These are phyloP conservation scores for Russula griseocarnosa DNA, from an alignment of 768 basidiomycete genomes.

Conservation along the genomic window DNA sequence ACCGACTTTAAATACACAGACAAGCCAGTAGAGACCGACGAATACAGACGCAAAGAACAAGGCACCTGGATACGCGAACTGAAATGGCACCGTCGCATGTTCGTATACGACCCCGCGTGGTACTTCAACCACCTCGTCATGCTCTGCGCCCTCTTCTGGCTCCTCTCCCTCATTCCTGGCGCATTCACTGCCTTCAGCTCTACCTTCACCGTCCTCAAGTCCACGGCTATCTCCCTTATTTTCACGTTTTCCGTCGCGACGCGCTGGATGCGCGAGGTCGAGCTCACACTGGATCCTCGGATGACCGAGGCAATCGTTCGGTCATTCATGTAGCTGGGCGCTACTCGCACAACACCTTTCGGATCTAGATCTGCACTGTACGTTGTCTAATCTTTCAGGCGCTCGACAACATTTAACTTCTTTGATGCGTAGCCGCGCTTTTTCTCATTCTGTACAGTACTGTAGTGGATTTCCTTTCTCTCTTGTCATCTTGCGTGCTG, in stretches of 20 bases:
- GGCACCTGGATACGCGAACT: slow-evolving; percentile 21
- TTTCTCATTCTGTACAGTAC: background rate
- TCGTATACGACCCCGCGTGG: slow-evolving; percentile 18
- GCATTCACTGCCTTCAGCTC: background rate
- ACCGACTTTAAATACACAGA: background rate
- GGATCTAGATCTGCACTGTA: background rate
- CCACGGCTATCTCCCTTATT: background rate
- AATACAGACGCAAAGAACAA: slow-evolving; percentile 17
- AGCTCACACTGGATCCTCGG: background rate
- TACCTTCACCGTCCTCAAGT: background rate
- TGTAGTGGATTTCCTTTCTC: background rate
- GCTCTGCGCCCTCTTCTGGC: slow-evolving; percentile 20
- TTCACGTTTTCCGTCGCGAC: background rate
- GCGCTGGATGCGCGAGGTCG: slow-evolving; percentile 5
- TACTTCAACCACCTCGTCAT: slow-evolving; percentile 19
- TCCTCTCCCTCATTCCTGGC: slow-evolving; percentile 18
- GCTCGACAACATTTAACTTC: background rate
- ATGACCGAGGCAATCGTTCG: background rate
- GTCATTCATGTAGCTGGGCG: background rate
- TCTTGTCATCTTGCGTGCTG: background rate
- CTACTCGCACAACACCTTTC: background rate
- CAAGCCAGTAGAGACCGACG: slow-evolving; percentile 3
- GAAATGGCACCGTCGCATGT: slow-evolving; percentile 20
- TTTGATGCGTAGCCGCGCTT: background rate
- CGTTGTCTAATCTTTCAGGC: background rate